Evolutionary conservation across 2,329 filamentous ascomycete genomes (phyloP).

Genomic region (Pyrenochaeta sp.): DNA sequence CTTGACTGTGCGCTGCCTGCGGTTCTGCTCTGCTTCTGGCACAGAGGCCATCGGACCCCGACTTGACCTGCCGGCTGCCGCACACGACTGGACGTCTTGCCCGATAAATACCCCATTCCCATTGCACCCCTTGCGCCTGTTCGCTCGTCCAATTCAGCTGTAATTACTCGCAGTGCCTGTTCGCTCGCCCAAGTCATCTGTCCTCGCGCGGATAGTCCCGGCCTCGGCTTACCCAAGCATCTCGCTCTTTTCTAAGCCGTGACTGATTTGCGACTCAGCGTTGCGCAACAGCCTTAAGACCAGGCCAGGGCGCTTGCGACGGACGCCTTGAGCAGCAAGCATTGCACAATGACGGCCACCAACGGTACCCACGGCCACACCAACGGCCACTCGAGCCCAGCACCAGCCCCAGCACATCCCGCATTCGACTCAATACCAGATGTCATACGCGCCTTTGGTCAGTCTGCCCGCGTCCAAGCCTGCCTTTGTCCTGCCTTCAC

Average conservation of each 20-base stretch:
- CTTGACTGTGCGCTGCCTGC: too few species aligned
- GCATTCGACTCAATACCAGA: constrained; percentile 58
- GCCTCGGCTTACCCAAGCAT: constrained; percentile 32
- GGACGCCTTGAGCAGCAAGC: constrained; percentile 28
- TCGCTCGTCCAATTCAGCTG: too few species aligned
- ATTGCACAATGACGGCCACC: constrained; percentile 20
- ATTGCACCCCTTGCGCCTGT: too few species aligned
- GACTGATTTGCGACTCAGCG: constrained; percentile 5
- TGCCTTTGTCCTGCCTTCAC: not conserved
- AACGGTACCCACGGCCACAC: constrained; percentile 27
- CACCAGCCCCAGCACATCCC: constrained; percentile 43
- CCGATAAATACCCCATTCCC: too few species aligned
- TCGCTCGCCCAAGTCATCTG: too few species aligned
- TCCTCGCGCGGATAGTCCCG: constrained; percentile 28
- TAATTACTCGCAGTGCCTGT: too few species aligned
- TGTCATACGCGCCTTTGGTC: constrained; percentile 55
- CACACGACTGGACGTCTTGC: too few species aligned
- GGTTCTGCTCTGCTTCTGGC: too few species aligned
- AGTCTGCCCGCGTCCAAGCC: constrained; percentile 11
- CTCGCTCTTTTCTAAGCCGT: constrained; percentile 27
- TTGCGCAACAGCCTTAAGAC: too few species aligned
- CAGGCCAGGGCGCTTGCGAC: too few species aligned
- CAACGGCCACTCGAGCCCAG: constrained; percentile 26
- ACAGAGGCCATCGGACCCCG: too few species aligned
- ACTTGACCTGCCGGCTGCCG: too few species aligned